Evolutionary conservation across 148 eudicot genomes (phyloP).

Genomic region (Amaranthus cruentus): DNA sequence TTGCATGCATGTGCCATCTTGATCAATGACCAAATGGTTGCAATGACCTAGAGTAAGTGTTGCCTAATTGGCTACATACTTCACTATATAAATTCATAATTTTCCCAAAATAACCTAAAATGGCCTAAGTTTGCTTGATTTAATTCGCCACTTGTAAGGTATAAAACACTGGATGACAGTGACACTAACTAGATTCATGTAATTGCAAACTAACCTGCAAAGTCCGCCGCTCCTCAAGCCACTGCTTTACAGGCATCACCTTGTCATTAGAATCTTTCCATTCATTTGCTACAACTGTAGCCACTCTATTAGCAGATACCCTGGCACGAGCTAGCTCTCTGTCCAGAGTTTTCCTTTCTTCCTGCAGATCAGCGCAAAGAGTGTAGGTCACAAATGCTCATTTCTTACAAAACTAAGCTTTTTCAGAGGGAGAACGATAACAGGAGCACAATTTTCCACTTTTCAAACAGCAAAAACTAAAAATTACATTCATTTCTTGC

Average conservation of each 20-base stretch:
- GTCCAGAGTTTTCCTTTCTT: conserved; percentile 79
- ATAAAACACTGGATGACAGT: no score
- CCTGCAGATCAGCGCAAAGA: conserved; percentile 40
- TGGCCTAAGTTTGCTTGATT: no score
- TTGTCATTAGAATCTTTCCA: conserved; percentile 98
- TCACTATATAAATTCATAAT: no score
- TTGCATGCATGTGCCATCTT: background rate
- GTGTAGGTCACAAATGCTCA: background rate
- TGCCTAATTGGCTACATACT: no score
- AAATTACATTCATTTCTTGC: conserved; percentile 81
- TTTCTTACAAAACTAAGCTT: background rate
- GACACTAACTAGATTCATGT: no score
- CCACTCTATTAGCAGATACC: conserved; percentile 92
- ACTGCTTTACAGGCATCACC: conserved; percentile 98
- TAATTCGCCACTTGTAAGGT: no score
- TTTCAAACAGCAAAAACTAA: background rate
- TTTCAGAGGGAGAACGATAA: background rate
- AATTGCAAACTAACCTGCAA: conserved; percentile 48
- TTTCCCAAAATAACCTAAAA: no score
- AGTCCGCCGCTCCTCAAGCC: conserved; percentile 93
- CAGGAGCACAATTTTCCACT: background rate
- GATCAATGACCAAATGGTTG: background rate
- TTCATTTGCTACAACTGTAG: conserved; percentile 93
- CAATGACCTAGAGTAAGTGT: no score
- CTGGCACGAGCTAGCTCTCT: conserved; percentile 96